Percentiles rank a stretch among this genome's conserved stretches.
Conservation (phyloP, 208 protist species). For the Acanthamoeba triangularis region DNA sequence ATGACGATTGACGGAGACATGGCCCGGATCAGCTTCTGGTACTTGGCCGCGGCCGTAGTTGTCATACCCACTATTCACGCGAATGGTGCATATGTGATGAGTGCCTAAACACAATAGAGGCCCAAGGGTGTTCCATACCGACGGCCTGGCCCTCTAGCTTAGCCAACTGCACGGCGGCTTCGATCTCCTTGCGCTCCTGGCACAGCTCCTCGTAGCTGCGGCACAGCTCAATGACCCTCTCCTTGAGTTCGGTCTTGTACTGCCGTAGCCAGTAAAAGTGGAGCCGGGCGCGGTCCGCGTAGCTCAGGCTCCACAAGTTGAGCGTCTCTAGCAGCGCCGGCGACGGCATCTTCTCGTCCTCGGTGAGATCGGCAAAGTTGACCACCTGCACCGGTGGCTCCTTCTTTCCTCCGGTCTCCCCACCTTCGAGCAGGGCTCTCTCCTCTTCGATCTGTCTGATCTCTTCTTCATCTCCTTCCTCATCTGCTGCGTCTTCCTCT, state of each 20-base stretch:
- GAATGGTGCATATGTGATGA: not conserved
- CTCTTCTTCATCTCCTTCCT: constrained; percentile 52
- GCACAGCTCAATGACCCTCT: not conserved
- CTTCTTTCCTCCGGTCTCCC: not conserved
- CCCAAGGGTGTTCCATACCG: not conserved
- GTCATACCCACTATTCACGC: constrained; percentile 83
- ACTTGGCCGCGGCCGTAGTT: constrained; percentile 82
- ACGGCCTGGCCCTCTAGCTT: not conserved
- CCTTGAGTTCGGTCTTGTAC: not conserved
- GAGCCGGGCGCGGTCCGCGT: not conserved
- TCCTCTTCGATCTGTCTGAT: constrained; percentile 35
- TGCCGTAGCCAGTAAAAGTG: constrained; percentile 34
- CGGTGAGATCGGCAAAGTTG: constrained; percentile 35
- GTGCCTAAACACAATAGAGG: not conserved
- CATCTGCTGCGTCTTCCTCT: not conserved
- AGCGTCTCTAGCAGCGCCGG: constrained; percentile 9
- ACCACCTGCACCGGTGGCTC: not conserved
- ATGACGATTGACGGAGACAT: constrained; percentile 82
- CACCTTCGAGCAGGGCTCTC: not conserved
- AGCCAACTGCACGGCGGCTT: constrained; percentile 40
- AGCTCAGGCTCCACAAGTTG: constrained; percentile 55
- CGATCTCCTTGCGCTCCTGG: constrained; percentile 59
- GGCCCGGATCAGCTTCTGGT: constrained; percentile 79
- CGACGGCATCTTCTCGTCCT: constrained; percentile 16
- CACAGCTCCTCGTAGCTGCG: constrained; percentile 40